Base-by-base conservation (phyloP, 2,329 filamentous ascomycete species). In the Aspergillus sergii region DNA sequence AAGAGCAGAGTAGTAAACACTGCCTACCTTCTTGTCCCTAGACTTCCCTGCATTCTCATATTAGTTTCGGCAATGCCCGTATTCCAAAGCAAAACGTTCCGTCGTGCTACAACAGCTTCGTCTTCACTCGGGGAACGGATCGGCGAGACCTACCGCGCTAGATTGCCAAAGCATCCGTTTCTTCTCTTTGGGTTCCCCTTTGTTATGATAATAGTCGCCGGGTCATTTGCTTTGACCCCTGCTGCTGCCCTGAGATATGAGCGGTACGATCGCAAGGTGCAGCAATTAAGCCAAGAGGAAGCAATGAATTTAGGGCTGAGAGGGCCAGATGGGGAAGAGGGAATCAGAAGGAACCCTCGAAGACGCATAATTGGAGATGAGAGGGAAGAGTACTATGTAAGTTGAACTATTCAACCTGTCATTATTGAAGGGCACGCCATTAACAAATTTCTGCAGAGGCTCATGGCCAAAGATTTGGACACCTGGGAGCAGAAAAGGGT, bases 401-500 rank as follows among this genome's bases (percentile, higher is more conserved):
- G 77, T 64, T 26, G 39, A 12, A 32, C 11, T 28, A 45, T 39
- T 28, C 30, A 26, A 46, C 28, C n/a, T 19, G 9, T 43, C 32
- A 4, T 46, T 36, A 39, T 55, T 58, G n/a, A 11, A 12, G 21
- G 21, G 21, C n/a, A n/a, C 21, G 28, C 28, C 26, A 14, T 19
- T 41, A 26, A 58, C 51, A 43, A 16, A 36, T 57, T 10, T 58
- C 30, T 43, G 62, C 78, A 95, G 91, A 88, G 89, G 80, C 83
- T 92, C 45, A 91, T 92, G 70, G 91, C 92, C 36, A 96, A 96
- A 78, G 95, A 98, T 75, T 81, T 98, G 65, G 94, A 99, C 73
- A 87, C 93, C 74, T 99, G 95, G 95, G 94, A 98, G 77, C 95
- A 98, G 80, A 96, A 95, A 80, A 88, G 96, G 59, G 93, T 98